phyloP scores from a whole-genome alignment of 768 basidiomycete species.

The Xerocomellus dryophilus region DNA sequence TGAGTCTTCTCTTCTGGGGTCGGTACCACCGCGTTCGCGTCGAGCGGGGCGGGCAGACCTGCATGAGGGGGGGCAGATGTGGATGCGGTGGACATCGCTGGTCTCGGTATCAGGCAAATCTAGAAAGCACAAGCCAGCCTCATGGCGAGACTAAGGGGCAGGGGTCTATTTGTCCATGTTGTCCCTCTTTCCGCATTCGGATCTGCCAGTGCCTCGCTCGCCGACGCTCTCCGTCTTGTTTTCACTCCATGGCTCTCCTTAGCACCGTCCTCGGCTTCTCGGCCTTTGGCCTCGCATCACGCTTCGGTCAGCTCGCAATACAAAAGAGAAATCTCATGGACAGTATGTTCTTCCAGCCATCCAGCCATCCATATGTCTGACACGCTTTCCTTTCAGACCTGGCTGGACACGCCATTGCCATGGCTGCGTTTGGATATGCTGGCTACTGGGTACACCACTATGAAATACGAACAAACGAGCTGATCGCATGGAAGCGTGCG shows the following conservation, averaged over 20 bases:
- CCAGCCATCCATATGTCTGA: not conserved
- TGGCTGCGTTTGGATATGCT: slow-evolving; percentile 64
- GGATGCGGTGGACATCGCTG: slow-evolving; percentile 15
- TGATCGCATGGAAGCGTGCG: slow-evolving; percentile 61
- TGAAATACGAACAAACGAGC: slow-evolving; percentile 58
- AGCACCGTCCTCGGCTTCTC: slow-evolving; percentile 76
- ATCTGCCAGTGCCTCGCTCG: not conserved
- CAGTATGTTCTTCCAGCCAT: slow-evolving; percentile 51
- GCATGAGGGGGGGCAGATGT: slow-evolving; percentile 7
- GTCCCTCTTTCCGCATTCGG: slow-evolving; percentile 14
- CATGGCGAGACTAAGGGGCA: not conserved
- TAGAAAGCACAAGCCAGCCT: not conserved
- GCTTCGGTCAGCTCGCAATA: slow-evolving; percentile 85
- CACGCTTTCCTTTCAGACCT: slow-evolving; percentile 53
- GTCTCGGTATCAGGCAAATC: not conserved
- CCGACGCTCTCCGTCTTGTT: slow-evolving; percentile 12
- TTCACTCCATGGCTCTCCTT: slow-evolving; percentile 54
- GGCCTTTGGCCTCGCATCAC: slow-evolving; percentile 74
- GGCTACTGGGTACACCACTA: slow-evolving; percentile 76
- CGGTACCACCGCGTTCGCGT: slow-evolving; percentile 18
- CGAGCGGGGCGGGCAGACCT: slow-evolving; percentile 14
- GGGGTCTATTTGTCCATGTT: slow-evolving; percentile 28
- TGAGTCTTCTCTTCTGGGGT: slow-evolving; percentile 26
- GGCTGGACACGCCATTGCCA: slow-evolving; percentile 64
- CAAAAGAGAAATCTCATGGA: slow-evolving; percentile 75